A percentile compares a stretch with the other conserved stretches of the same genome.
Evolutionary conservation across 371 early-diverging fungal species (phyloP).

Genomic region (Mortierella polycephala): DNA sequence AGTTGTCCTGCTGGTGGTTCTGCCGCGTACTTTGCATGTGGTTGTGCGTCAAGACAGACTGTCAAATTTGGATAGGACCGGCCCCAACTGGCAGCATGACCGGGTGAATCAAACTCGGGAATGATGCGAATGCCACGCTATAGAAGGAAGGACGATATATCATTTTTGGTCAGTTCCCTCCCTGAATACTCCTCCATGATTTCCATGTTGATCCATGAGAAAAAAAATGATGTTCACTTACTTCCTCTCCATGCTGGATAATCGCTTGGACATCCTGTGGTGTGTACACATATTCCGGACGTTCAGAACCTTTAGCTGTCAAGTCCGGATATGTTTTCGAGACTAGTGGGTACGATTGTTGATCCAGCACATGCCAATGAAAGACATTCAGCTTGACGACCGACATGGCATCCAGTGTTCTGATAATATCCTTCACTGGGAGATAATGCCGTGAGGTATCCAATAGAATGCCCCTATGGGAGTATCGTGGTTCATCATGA

Average conservation of each 20-base stretch:
- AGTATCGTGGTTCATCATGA: conserved; percentile 70
- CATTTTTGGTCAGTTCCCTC: no score
- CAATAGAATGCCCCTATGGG: conserved; percentile 81
- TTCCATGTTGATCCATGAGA: no score
- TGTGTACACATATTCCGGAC: conserved; percentile 62
- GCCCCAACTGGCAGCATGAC: conserved; percentile 69
- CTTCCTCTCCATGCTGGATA: conserved; percentile 65
- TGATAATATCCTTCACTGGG: conserved; percentile 69
- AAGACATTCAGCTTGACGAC: conserved; percentile 85
- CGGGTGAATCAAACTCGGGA: conserved; percentile 75
- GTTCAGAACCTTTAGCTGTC: conserved; percentile 72
- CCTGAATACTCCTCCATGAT: no score
- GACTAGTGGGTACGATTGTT: conserved; percentile 79
- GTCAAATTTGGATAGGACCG: conserved; percentile 45
- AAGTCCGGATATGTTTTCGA: conserved; percentile 69
- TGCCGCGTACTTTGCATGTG: conserved; percentile 60
- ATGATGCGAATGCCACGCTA: conserved; percentile 81
- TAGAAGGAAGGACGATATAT: conserved; percentile 12
- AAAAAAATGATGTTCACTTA: background rate
- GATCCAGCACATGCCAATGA: conserved; percentile 87
- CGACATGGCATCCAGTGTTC: conserved; percentile 80
- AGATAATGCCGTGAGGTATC: conserved; percentile 84
- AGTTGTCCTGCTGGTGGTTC: conserved; percentile 82
- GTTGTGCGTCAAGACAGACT: conserved; percentile 35
- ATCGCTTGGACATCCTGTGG: conserved; percentile 67